These are phyloP conservation scores for Litchi chinensis DNA, from an alignment of 345 rosid species.

Conservation along the genomic window DNA sequence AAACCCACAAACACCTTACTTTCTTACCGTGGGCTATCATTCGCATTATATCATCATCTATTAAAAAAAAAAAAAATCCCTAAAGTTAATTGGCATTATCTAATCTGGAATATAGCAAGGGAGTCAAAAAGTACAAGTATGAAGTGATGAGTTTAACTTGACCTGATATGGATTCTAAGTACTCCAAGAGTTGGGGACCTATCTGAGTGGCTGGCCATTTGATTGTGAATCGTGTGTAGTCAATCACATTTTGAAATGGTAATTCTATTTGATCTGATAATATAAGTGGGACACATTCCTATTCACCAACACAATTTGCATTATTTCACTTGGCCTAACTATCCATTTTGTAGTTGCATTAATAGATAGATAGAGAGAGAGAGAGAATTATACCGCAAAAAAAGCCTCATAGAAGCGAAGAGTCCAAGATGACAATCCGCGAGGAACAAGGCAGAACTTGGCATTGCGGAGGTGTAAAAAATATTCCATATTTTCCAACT, in stretches of 20 bases:
- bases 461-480: conserved; percentile 88
- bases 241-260: conserved; percentile 89
- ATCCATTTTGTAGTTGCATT: neutral
- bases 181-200: conserved; percentile 75
- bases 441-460: conserved; percentile 95
- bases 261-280: conserved; percentile 87
- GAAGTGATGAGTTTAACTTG: conserved; percentile 1
- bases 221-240: conserved; percentile 77
- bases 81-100: neutral
- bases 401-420: conserved; percentile 93
- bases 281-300: conserved; percentile 97
- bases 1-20: conserved; percentile 81
- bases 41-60: conserved; percentile 63
- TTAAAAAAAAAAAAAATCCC: neutral
- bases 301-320: conserved; percentile 22
- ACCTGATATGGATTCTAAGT: conserved; percentile 85
- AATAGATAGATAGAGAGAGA: neutral
- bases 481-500: conserved; percentile 75
- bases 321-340: neutral
- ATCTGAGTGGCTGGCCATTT: conserved; percentile 91
- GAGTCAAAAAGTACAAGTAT: conserved; percentile 1
- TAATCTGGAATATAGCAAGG: neutral
- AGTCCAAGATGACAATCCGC: conserved; percentile 99
- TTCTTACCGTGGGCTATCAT: conserved; percentile 74
- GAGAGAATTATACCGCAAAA: conserved; percentile 63